Conservation (phyloP, 2,329 filamentous ascomycete genomes). For the Colletotrichum sp. region DNA sequence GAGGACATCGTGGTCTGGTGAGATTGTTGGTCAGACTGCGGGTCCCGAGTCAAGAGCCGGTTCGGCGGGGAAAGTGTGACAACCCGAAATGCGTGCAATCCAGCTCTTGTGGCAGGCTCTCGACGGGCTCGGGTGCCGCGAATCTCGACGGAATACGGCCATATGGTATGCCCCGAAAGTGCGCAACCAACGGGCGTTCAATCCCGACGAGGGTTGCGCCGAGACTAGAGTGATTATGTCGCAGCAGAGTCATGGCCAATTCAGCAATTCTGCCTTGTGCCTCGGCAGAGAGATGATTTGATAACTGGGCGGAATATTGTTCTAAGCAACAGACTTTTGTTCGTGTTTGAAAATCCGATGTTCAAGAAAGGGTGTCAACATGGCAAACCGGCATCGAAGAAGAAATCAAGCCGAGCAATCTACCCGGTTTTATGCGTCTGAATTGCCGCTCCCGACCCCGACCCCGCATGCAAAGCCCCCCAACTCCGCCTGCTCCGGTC, state of each 20-base stretch:
- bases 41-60: neutral
- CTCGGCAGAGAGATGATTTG: neutral
- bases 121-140: neutral
- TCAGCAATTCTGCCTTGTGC: neutral
- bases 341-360: neutral
- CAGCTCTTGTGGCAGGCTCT: neutral
- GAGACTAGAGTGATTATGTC: neutral
- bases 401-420: neutral
- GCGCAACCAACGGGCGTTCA: neutral
- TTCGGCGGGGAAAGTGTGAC: neutral
- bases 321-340: neutral
- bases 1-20: constrained; percentile 46
- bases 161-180: constrained; percentile 15
- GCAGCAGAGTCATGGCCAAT: neutral
- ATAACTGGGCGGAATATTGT: neutral
- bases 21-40: neutral
- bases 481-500: neutral
- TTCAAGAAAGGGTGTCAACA: neutral
- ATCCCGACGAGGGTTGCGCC: neutral
- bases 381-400: neutral
- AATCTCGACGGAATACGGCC: constrained; percentile 6
- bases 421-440: neutral
- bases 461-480: neutral
- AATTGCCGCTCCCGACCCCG: neutral
- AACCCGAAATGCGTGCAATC: constrained; percentile 13